phyloP scores from a whole-genome alignment of 345 rosid genomes.

The Lepidium didymum region DNA sequence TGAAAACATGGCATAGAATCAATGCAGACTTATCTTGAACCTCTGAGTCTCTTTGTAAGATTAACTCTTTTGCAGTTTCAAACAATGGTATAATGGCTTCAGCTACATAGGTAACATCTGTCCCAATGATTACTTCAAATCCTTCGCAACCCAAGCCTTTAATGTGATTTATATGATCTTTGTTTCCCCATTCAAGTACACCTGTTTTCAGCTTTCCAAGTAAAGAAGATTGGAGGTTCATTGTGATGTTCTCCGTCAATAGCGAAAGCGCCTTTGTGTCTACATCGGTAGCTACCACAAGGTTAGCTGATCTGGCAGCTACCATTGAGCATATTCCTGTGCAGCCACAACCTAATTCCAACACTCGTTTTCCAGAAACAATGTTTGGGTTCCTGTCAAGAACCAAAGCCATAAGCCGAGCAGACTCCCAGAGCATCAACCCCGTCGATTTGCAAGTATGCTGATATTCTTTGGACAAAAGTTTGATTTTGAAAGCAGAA shows the following conservation, averaged over 20 bases:
- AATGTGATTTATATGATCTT: conserved; percentile 45
- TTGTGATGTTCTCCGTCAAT: conserved; percentile 44
- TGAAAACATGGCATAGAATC: conserved; percentile 68
- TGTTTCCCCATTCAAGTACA: conserved; percentile 75
- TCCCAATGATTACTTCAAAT: conserved; percentile 72
- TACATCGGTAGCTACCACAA: conserved; percentile 76
- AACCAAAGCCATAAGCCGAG: conserved; percentile 68
- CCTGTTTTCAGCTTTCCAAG: conserved; percentile 38
- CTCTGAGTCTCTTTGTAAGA: conserved; percentile 23
- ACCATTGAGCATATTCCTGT: conserved; percentile 90
- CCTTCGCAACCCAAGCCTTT: conserved; percentile 38
- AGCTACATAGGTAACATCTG: conserved; percentile 68
- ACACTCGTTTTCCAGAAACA: conserved; percentile 56
- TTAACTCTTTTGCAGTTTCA: conserved; percentile 61
- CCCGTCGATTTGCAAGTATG: conserved; percentile 92
- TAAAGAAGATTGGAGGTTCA: conserved; percentile 41
- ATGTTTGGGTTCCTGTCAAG: conserved; percentile 67
- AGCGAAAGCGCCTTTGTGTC: conserved; percentile 55
- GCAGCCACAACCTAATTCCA: conserved; percentile 82
- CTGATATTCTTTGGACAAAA: conserved; percentile 71
- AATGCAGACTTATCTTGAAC: conserved; percentile 38
- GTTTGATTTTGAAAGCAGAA: conserved; percentile 41
- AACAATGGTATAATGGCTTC: conserved; percentile 70
- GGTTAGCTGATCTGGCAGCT: conserved; percentile 51
- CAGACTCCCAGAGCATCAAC: conserved; percentile 95